Conservation (phyloP, 2,329 filamentous ascomycete species). For the Hypoxylon sp. region DNA sequence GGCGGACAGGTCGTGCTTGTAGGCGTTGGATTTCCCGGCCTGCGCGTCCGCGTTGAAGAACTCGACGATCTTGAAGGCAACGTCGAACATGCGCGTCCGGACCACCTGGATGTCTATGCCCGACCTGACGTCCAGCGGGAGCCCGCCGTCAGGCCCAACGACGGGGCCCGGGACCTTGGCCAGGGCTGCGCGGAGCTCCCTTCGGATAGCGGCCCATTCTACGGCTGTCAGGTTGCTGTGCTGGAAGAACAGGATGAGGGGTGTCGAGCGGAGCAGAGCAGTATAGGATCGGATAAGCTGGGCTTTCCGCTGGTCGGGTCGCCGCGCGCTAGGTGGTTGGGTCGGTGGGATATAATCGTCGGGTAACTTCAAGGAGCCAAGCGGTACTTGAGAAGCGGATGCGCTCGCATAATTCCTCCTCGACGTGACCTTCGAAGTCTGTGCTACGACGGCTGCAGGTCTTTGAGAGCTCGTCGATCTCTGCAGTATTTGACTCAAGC, state of each 20-base stretch:
- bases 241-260: constrained; percentile 84
- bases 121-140: constrained; percentile 60
- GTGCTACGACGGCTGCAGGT: constrained; percentile 22
- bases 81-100: constrained; percentile 86
- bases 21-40: constrained; percentile 49
- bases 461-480: constrained; percentile 31
- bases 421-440: constrained; percentile 28
- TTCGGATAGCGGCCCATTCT: constrained; percentile 76
- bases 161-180: constrained; percentile 50
- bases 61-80: constrained; percentile 85
- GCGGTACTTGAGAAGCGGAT: constrained; percentile 29
- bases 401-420: constrained; percentile 43
- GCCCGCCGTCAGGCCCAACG: constrained; percentile 48
- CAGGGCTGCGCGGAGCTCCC: constrained; percentile 67
- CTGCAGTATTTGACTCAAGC: constrained; percentile 36
- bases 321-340: constrained; percentile 88
- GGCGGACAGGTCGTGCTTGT: constrained; percentile 62
- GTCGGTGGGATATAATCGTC: constrained; percentile 66
- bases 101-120: constrained; percentile 81
- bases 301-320: constrained; percentile 85
- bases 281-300: constrained; percentile 88
- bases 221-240: constrained; percentile 73
- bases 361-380: constrained; percentile 48
- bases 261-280: constrained; percentile 83
- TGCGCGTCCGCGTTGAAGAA: constrained; percentile 69